A percentile compares a stretch with the other conserved stretches of the same genome.
These are phyloP conservation scores for Somion occarium DNA, from an alignment of 1,284 basidiomycete species.

Conservation along the genomic window DNA sequence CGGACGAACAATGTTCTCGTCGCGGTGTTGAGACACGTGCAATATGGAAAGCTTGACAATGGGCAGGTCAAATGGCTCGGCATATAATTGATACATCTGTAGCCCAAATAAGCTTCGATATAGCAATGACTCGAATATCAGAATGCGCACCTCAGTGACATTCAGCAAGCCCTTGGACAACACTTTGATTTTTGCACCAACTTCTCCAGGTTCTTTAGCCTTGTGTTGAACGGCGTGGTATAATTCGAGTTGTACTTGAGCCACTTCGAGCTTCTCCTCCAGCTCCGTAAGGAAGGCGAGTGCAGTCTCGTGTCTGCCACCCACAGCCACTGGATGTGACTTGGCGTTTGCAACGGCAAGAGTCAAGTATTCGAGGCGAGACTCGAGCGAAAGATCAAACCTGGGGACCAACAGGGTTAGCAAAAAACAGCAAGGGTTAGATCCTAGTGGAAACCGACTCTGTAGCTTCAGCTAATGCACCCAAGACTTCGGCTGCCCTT, in stretches of 20 bases:
- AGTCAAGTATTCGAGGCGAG: conserved; percentile 84
- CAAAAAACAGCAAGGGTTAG: not conserved
- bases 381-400: conserved; percentile 65
- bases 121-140: conserved; percentile 2
- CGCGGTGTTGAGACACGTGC: conserved; percentile 89
- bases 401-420: conserved; percentile 30
- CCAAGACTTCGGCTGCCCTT: conserved; percentile 84
- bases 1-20: conserved; percentile 74
- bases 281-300: conserved; percentile 90
- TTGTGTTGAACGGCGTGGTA: conserved; percentile 62
- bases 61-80: conserved; percentile 82
- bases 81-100: conserved; percentile 87
- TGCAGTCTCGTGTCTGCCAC: conserved; percentile 75
- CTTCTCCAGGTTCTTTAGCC: conserved; percentile 52
- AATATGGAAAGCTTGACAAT: conserved; percentile 88
- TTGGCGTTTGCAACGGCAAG: conserved; percentile 95
- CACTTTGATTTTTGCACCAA: conserved; percentile 49
- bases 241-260: conserved; percentile 92
- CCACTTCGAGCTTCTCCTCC: conserved; percentile 96
- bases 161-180: conserved; percentile 56
- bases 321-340: conserved; percentile 78
- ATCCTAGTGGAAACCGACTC: conserved; percentile 46
- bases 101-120: not conserved
- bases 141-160: conserved; percentile 60
- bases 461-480: conserved; percentile 81